Evolutionary conservation across 1,284 basidiomycete genomes (phyloP), one percentile per base, ranked within the genome.

Genomic region (Laetiporus sulphureus): DNA sequence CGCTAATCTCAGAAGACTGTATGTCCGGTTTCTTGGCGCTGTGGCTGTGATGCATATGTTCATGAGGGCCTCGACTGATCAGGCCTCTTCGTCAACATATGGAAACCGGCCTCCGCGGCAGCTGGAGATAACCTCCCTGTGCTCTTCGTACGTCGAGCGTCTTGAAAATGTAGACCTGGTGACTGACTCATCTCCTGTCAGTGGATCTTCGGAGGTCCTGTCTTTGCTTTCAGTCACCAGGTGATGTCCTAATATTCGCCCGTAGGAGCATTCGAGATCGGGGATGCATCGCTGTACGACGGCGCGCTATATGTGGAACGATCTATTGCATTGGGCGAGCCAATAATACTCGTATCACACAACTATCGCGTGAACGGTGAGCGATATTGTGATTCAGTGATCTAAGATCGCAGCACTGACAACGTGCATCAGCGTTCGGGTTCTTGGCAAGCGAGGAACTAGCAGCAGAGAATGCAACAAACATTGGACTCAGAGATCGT

Each of bases 401-500:
- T 5, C 19, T 12, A 15, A 8, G 5, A 10, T 36, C 8, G 12
- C 5, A 8, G 29, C n/a, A 15, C 36, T 40, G 23, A 40, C 19
- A 21, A 21, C 13, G 30, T 20, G 12, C 18, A 12, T 10, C 19
- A 68, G 62, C 63, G 0, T 68, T 67, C 46, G 75, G 75, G 0
- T 78, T 77, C 50, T 48, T 76, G 29, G 69, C 66, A 3, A 63
- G 75, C n/a, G 52, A 69, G 43, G 71, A 78, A 50, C 65, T 74
- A 20, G 64, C 67, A 37, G 66, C 60, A 7, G 75, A 70, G 11
- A 71, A 73, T 2, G 59, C 74, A 1, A 68, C 71, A 2, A 80
- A 80, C 50, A 51, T 76, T 1, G 78, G 78, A 2, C 57, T 79
- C 3, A 67, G 66, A 38, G 74, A 77, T 50, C 73, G 75, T 77